Evolutionary conservation across 306 rosid species (phyloP).

Genomic region (Quercus cerris): DNA sequence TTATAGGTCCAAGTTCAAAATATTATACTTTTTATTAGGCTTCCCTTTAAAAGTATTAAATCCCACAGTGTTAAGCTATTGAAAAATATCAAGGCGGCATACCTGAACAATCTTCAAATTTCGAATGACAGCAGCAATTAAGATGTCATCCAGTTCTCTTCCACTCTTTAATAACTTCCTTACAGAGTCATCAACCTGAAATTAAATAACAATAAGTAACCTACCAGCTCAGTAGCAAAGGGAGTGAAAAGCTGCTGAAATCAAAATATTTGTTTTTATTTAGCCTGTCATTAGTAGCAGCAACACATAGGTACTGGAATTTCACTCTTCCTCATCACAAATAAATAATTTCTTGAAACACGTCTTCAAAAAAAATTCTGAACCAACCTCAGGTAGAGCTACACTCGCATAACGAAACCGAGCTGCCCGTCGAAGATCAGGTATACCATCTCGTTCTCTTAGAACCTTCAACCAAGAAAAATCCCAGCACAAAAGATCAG

Average conservation of each 20-base stretch:
- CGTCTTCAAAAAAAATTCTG: constrained; percentile 9
- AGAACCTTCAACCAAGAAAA: constrained; percentile 48
- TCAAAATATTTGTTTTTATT: background rate
- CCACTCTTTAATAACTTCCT: constrained; percentile 66
- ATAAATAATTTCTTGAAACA: constrained; percentile 1
- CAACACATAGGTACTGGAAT: background rate
- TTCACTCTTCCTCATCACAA: constrained; percentile 9
- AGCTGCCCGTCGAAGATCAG: constrained; percentile 82
- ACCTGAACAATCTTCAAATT: constrained; percentile 88
- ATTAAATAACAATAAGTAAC: constrained; percentile 13
- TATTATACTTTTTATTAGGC: constrained; percentile 3
- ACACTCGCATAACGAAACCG: constrained; percentile 82
- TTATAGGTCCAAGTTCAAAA: background rate
- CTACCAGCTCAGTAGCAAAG: background rate
- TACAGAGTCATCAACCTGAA: constrained; percentile 55
- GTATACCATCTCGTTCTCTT: constrained; percentile 80
- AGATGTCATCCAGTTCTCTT: constrained; percentile 66
- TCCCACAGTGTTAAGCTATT: background rate
- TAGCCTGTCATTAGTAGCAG: background rate
- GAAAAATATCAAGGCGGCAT: constrained; percentile 25
- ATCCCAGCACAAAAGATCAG: constrained; percentile 11
- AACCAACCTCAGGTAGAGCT: constrained; percentile 73
- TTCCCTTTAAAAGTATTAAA: constrained; percentile 18
- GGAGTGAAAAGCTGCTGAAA: background rate
- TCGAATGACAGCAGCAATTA: constrained; percentile 70